Base-by-base conservation (phyloP, 768 basidiomycete genomes). In the Austroboletus eburneus region DNA sequence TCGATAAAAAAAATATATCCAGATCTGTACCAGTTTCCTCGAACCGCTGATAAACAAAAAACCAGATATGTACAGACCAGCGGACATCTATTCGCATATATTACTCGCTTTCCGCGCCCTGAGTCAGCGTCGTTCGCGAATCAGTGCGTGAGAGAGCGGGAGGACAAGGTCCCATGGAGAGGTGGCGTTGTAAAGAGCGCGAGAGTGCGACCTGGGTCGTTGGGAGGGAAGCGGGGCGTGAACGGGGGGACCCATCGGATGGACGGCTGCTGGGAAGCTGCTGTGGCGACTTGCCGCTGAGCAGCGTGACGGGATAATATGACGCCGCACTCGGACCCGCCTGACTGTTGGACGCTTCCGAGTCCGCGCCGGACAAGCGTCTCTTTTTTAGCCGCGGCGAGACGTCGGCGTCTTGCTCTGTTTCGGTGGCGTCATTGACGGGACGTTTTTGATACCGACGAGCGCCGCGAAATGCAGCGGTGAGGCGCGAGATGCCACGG, bases 261-360 rank as follows among this genome's bases (percentile, higher is more conserved):
- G 44, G 53, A 24, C 29, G 54, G 9, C 65, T 65, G 3, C 61
- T 55, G 8, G 64, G 59, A 37, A 52, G 63, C 37, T 66, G 66
- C 17, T 62, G 62, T 34, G 66, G 64, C 36, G 61, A 58, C 24
- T 54, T 67, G 27, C 66, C 64, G 16, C 64, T 62, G 30, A 67
- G 41, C 41, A 62, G 39, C 20, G 54, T 38, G 45, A 57, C 44
- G 13, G 66, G 57, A 10, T 43, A 12, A 2, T 53, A 49, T 1
- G 22, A 35, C 21, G 50, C n/a, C 4, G 36, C 33, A 37, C 35
- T 42, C 13, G 60, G 9, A 5, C 32, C 9, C 6, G 49, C 38
- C 24, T 47, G 50, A 20, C 46, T 48, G 9, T 21, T 47, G 5
- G 46, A 45, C 16, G 43, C 27, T 12, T 33, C 25, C 1, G 43